These are phyloP conservation scores for Dipteronia dyeriana DNA, from an alignment of 345 rosid genomes.

Conservation along the genomic window DNA sequence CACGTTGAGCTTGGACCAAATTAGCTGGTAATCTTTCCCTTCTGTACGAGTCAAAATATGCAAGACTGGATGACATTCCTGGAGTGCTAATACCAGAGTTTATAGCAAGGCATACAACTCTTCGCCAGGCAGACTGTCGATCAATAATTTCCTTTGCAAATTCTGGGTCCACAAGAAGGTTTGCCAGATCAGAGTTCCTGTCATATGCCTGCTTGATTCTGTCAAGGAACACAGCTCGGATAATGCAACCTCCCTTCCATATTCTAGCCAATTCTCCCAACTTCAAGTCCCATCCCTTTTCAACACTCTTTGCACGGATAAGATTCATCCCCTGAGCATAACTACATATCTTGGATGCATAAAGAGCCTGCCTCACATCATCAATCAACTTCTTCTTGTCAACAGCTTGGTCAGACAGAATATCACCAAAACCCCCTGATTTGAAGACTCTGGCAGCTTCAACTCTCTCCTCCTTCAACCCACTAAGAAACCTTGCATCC, in stretches of 20 bases:
- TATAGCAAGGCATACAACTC: slow-evolving; percentile 84
- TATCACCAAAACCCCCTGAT: slow-evolving; percentile 69
- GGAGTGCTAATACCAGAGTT: slow-evolving; percentile 92
- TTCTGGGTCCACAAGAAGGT: slow-evolving; percentile 93
- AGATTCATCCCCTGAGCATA: slow-evolving; percentile 99
- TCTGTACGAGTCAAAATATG: slow-evolving; percentile 86
- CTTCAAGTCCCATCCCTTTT: slow-evolving; percentile 83
- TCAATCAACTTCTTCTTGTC: slow-evolving; percentile 82
- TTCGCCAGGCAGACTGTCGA: slow-evolving; percentile 92
- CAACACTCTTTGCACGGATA: slow-evolving; percentile 85
- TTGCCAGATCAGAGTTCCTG: slow-evolving; percentile 79
- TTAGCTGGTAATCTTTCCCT: slow-evolving; percentile 88
- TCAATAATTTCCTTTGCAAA: slow-evolving; percentile 92
- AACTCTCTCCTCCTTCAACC: slow-evolving; percentile 89
- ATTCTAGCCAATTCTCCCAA: slow-evolving; percentile 97
- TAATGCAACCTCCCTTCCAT: slow-evolving; percentile 99
- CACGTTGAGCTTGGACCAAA: slow-evolving; percentile 96
- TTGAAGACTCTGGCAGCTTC: slow-evolving; percentile 85
- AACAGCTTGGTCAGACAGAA: slow-evolving; percentile 57
- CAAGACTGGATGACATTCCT: slow-evolving; percentile 94
- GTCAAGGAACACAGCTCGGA: slow-evolving; percentile 88
- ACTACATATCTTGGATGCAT: slow-evolving; percentile 93
- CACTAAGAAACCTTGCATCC: slow-evolving; percentile 90
- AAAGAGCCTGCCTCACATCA: slow-evolving; percentile 89
- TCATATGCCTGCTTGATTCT: slow-evolving; percentile 97